Base-by-base conservation (phyloP, 257 asterid species). In the Hygrophila difformis region DNA sequence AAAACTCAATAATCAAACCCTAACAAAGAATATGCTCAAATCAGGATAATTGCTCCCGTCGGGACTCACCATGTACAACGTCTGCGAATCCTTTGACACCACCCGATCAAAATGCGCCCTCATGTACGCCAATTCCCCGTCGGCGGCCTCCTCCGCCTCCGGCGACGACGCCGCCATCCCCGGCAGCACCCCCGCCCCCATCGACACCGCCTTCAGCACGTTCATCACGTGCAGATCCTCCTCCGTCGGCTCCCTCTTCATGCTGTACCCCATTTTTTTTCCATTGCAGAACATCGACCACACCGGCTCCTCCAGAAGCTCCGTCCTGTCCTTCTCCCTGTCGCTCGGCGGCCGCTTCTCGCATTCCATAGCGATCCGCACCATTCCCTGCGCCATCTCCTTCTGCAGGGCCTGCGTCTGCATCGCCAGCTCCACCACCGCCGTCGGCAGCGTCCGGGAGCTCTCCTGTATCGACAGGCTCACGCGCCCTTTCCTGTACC, bases 281-380 rank as follows among this genome's bases (percentile, higher is more conserved):
- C 97, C 96, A 23, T 88, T 88, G 35, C 88, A 79, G 34, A 51
- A 88, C 87, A 84, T 73, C 10, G 93, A 69, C 96, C 96, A 88
- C 21, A 75, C 15, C 4, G 96, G 85, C 78, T 88, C 97, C 0
- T 79, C 91, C 1, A 74, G 11, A 1, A 75, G 65, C 19, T 20
- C 47, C 28, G 38, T 39, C 66, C 51, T 64, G 4, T 51, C 83
- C 19, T 20, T 42, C 28, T 35, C 44, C 66, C 51, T 64, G 4
- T 51, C 83, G 4, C 61, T 70, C 8, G 49, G 60, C 24, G 53
- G 8, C 54, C 59, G 31, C 52, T 67, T 75, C 29, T 71, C 78
- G 66, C 73, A 71, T 13, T 75, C 83, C 37, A 75, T 8, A 4
- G 83, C 83, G 22, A 75, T 59, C 13, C 83, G 18, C 34, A 71